Percentiles rank a stretch among this genome's conserved stretches.
phyloP scores from a whole-genome alignment of 768 basidiomycete genomes.

The Hemileccinum impolitum region DNA sequence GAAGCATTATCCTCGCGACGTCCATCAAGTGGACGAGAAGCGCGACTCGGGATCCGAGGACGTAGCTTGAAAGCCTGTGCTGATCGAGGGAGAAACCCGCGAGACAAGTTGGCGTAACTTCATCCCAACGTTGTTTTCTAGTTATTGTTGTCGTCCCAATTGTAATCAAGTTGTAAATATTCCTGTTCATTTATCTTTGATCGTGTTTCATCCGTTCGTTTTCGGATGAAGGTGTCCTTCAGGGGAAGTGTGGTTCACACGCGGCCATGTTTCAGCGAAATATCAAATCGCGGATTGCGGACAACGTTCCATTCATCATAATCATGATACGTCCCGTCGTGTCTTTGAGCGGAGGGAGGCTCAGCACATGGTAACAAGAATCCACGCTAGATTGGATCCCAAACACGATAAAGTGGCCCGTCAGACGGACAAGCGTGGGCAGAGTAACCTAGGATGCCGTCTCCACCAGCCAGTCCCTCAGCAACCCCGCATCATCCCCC shows the following conservation, averaged over 20 bases:
- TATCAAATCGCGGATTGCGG: too few species aligned
- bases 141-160: too few species aligned
- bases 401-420: not conserved
- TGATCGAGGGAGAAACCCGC: not conserved
- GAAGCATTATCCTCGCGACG: conserved; percentile 33
- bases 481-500: not conserved
- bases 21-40: conserved; percentile 18
- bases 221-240: not conserved
- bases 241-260: too few species aligned
- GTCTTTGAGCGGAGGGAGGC: not conserved
- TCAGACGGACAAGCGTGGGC: not conserved
- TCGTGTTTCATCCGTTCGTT: not conserved
- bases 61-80: not conserved
- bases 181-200: not conserved
- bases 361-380: not conserved
- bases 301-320: not conserved
- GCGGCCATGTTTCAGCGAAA: too few species aligned
- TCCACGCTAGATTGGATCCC: too few species aligned
- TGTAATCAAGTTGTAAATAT: not conserved
- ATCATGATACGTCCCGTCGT: not conserved
- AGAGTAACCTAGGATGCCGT: not conserved
- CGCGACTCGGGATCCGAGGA: conserved; percentile 21
- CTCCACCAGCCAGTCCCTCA: conserved; percentile 25
- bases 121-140: too few species aligned
- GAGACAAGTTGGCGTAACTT: too few species aligned